Base-by-base conservation (phyloP, 2,329 filamentous ascomycete genomes). In the Talaromyces sp. region DNA sequence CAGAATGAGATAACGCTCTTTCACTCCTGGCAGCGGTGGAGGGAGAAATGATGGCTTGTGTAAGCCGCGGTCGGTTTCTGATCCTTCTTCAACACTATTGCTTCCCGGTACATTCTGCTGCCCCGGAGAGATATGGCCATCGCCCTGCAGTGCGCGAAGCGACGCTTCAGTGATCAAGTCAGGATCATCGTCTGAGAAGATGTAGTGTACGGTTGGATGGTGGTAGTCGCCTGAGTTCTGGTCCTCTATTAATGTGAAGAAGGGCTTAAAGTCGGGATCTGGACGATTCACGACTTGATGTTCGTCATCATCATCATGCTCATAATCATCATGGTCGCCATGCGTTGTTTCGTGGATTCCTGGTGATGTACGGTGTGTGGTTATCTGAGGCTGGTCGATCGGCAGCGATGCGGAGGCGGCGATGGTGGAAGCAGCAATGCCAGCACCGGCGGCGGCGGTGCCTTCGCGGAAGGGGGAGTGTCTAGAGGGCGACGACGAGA, bases 101-200 rank as follows among this genome's bases (percentile, higher is more conserved):
- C 57, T 38, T 51, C 46, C 53, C 35, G 58, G 55, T 38, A 26
- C 21, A 43, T 51, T 51, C 19, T 38, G 55, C 19, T 38, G 55
- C 43, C 38, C 55, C 10, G 19, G 55, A 11, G 41, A 58, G 21
- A 8, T 51, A 54, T 62, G 32, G 5, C 79, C 76, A 46, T 46
- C 43, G 60, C 78, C 58, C 71, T 84, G 74, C 74, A 87, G 72
- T 21, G 81, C 80, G 35, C 80, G 79, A 61, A 87, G 74, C 5
- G 83, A 82, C 1, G 89, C 87, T 41, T 85, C 82, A 1, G 89
- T 89, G 41, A 96, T 80, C 51, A 89, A 79, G 53, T 92, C 89
- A 1, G 87, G 84, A 70, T 97, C 92, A 75, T 97, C 94, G 74
- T 97, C 92, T 67, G 85, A 85, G 78, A 99, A 97, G 69, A 97